Evolutionary conservation across 257 asterid species (phyloP).

Genomic region (Mentha longifolia): DNA sequence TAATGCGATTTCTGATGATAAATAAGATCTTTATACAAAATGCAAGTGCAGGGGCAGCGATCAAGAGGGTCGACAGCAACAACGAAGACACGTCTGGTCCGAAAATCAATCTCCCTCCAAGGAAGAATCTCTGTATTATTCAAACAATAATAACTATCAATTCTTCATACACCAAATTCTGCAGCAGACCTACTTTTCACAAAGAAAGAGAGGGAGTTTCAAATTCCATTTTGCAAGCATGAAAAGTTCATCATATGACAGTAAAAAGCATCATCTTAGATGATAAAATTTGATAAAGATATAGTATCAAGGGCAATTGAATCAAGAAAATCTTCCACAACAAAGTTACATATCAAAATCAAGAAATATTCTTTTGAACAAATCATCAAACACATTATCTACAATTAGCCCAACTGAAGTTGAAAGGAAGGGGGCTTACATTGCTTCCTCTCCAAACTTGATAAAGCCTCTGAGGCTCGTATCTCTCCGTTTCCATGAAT

Average conservation of each 20-base stretch:
- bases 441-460: conserved; percentile 84
- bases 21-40: conserved; percentile 52
- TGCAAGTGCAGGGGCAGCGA: conserved; percentile 62
- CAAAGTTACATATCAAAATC: conserved; percentile 12
- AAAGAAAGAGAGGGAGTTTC: conserved; percentile 3
- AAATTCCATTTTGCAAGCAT: background rate
- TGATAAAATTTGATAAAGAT: background rate
- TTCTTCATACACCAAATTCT: background rate
- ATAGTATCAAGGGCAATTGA: too few relatives aligned
- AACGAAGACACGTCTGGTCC: conserved; percentile 79
- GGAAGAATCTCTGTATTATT: conserved; percentile 62
- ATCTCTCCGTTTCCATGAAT: conserved; percentile 49
- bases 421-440: conserved; percentile 47
- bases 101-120: conserved; percentile 78
- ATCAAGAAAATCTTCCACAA: too few relatives aligned
- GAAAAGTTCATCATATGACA: background rate
- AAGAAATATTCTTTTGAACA: conserved; percentile 17
- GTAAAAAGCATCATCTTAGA: background rate
- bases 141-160: conserved; percentile 30
- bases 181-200: background rate
- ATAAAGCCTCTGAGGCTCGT: conserved; percentile 58
- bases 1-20: conserved; percentile 43
- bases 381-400: conserved; percentile 10
- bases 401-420: background rate
- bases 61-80: conserved; percentile 51